phyloP scores from a whole-genome alignment of 2,329 filamentous ascomycete species.

The Trichoderma sp. region DNA sequence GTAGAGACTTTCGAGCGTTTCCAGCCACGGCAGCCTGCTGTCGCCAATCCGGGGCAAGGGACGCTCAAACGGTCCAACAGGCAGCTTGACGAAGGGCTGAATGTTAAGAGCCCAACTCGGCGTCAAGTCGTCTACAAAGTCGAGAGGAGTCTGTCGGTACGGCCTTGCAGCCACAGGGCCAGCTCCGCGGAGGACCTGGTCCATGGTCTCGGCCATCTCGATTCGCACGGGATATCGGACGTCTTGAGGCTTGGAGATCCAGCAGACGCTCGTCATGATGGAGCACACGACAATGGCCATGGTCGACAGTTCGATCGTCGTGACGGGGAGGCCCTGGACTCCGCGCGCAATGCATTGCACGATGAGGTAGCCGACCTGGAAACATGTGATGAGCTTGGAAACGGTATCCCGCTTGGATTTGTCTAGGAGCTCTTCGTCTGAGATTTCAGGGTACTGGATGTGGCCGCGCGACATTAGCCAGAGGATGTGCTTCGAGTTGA shows the following conservation, averaged over 20 bases:
- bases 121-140: background rate
- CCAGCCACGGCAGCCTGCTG: background rate
- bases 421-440: background rate
- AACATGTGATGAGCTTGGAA: background rate
- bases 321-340: background rate
- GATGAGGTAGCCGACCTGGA: background rate
- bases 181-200: background rate
- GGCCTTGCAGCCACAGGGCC: background rate
- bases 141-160: background rate
- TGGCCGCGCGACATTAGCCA: background rate
- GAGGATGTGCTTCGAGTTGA: background rate
- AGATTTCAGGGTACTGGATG: background rate
- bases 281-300: background rate
- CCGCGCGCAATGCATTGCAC: background rate
- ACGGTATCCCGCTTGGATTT: background rate
- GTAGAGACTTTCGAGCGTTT: background rate
- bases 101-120: slow-evolving; percentile 4
- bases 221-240: background rate
- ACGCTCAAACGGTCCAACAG: background rate
- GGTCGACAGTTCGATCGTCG: background rate
- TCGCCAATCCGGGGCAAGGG: background rate
- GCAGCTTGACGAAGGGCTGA: background rate
- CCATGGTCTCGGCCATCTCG: background rate
- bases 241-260: background rate
- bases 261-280: background rate